Base-by-base conservation (phyloP, 2,329 filamentous ascomycete genomes). In the Claviceps quebecensis region DNA sequence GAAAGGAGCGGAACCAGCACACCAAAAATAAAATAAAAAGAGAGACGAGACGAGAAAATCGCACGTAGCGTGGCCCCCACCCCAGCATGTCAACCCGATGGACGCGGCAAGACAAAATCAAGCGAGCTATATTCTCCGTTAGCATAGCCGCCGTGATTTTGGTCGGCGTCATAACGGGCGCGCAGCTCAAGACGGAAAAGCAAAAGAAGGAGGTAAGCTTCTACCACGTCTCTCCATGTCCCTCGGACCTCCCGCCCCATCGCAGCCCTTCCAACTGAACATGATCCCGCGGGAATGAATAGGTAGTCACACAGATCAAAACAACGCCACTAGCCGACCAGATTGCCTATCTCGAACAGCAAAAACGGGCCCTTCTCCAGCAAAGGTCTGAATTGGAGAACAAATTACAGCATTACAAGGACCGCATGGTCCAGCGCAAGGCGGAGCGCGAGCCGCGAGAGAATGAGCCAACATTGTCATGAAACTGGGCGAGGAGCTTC, bases 141-240 rank as follows among this genome's bases (percentile, higher is more conserved):
- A 72, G 71, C 37, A 68, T 74, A 54, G 69, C 67, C 3, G 72
- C 71, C 53, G 67, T 74, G 52, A 67, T 73, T 54, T 64, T 70
- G 53, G 71, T 73, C 36, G 72, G 73, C 53, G 61, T 69, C 45
- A 65, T 72, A 46, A 75, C 74, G 52, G 74, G 74, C 49, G 74
- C 73, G 6, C 69, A 71, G 45, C 59, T 76, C 45, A 76, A 75
- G 62, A 67, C 68, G 47, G 70, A 74, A 53, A 65, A 69, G 53
- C 71, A 76, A 55, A 73, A 68, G 57, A 62, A 66, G 55, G 61
- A 72, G 58, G 72, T 74, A 17, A 8, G 48, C 45, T 19, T n/a
- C n/a, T 22, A 9, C 22, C 4, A 19, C 13, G 6, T n/a, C n/a
- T 34, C 4, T 11, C n/a, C 26, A 22, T 16, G 41, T 44, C 41